Evolutionary conservation across 495 filamentous ascomycete species (phyloP), one percentile per base, ranked within the genome.

Genomic region (Annulohypoxylon moriforme): DNA sequence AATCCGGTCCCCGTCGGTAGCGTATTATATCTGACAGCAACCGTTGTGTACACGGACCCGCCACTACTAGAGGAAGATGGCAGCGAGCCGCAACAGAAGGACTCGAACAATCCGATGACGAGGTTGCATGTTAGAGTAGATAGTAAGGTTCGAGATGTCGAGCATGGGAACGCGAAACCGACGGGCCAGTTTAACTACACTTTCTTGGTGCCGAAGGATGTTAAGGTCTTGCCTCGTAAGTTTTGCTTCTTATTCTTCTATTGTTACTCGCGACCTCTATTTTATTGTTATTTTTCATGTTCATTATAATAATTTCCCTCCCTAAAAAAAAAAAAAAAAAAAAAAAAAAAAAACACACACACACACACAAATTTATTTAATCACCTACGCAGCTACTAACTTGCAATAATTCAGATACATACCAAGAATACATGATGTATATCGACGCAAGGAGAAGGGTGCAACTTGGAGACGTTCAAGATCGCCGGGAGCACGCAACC

Each of bases 111-210:
- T n/a, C 75, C 75, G 4, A 14, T 75, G n/a, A 93, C 91, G 2
- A 84, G 89, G 56, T 83, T 95, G n/a, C 91, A 94, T 66, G 86
- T 95, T 6, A 85, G 91, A 1, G 91, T 95, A 18, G 89, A 93
- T 77, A 88, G 88, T 29, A 92, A 92, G 72, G 92, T 96, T 3
- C 81, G 91, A 18, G 87, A 94, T 76, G 88, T 95, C 9, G 92
- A 93, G 82, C 92, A 95, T 71, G 91, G 89, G 3, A 85, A 85
- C 59, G 87, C 87, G 70, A 93, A 91, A 77, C 87, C 90, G 25
- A 94, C 93, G 1, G 93, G 93, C 1, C 89, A 91, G 75, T 95
- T 96, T 77, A 93, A 94, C 67, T 95, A 96, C 74, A 95, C 93
- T 0, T 95, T 95, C 78, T 82, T 88, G 33, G 92, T 95, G 20